Evolutionary conservation across 2,329 filamentous ascomycete species (phyloP).

Genomic region (Aspergillus latus): DNA sequence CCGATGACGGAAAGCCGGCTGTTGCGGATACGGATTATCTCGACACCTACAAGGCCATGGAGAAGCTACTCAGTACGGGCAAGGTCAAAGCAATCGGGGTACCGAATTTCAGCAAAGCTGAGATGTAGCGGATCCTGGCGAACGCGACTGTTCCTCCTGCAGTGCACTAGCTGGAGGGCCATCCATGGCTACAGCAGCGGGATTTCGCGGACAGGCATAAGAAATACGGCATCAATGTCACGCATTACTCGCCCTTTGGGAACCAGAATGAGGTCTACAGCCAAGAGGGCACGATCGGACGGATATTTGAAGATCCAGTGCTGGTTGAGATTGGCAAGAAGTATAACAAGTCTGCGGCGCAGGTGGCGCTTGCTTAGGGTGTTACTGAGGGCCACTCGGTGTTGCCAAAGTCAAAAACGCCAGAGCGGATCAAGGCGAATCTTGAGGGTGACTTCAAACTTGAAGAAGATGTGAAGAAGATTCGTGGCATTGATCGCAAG

Average conservation of each 20-base stretch:
- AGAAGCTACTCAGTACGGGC: constrained; percentile 41
- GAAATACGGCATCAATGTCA: constrained; percentile 53
- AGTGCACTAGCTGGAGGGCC: constrained; percentile 54
- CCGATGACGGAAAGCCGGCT: constrained; percentile 41
- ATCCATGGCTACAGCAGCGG: constrained; percentile 55
- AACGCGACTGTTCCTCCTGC: constrained; percentile 48
- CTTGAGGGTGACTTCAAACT: constrained; percentile 59
- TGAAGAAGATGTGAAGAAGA: constrained; percentile 59
- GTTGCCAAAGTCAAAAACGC: constrained; percentile 54
- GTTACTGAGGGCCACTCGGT: constrained; percentile 53
- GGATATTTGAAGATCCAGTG: constrained; percentile 53
- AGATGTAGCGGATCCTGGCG: constrained; percentile 50
- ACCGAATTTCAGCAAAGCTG: constrained; percentile 52
- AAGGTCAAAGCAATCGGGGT: constrained; percentile 54
- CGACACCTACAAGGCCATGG: constrained; percentile 55
- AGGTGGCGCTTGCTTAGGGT: constrained; percentile 57
- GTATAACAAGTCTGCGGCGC: constrained; percentile 52
- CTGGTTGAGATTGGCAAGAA: constrained; percentile 54
- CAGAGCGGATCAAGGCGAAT: constrained; percentile 44
- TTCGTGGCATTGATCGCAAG: constrained; percentile 59
- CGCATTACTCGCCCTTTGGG: constrained; percentile 57
- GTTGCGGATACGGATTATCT: constrained; percentile 50
- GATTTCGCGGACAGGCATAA: constrained; percentile 52
- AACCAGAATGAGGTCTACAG: constrained; percentile 55
- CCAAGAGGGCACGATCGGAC: constrained; percentile 44